Base-by-base conservation (phyloP, 495 filamentous ascomycete genomes). In the Talaromyces nanjingensis region DNA sequence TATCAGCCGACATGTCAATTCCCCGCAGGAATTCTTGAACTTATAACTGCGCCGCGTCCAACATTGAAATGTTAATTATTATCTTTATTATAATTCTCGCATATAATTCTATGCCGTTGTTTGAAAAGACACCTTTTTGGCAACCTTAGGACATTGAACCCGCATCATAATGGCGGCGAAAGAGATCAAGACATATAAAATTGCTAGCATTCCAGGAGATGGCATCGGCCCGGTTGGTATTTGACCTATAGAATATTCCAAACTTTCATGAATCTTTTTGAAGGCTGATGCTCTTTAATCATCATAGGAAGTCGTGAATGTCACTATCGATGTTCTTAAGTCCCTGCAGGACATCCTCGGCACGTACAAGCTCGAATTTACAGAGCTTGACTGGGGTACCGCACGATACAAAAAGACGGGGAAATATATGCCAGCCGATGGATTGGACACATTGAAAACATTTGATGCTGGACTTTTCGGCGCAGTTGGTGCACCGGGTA, bases 401-500 rank as follows among this genome's bases (percentile, higher is more conserved):
- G 80, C 77, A n/a, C 76, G 75, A 2, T 86, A 81, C 68, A 84
- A 83, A 68, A 72, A 72, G 54, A 77, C 73, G 49, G 83, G 83
- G 4, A 74, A 77, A 55, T 85, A 84, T 63, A 76, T 86, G n/a
- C 83, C 83, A 0, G 80, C 84, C 45, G 79, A 80, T 47, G 83
- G 78, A 29, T 71, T 86, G 2, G 77, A 81, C 14, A 70, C 72
- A 29, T 60, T 85, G 62, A 82, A 80, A 74, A 79, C 76, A 65
- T 79, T 79, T 54, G 76, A 86, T 68, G 83, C 83, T 3, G 83
- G 84, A 42, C 71, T 85, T 20, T 86, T 86, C 62, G 83, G 83
- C 5, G 80, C 82, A 29, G 83, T 85, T 56, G 83, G 83, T 6
- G 81, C 79, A 22, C 83, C 81, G 2, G 80, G 81, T 82, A 75